These are phyloP conservation scores for Volvox carteri DNA, from an alignment of 163 green algal species.

Conservation along the genomic window DNA sequence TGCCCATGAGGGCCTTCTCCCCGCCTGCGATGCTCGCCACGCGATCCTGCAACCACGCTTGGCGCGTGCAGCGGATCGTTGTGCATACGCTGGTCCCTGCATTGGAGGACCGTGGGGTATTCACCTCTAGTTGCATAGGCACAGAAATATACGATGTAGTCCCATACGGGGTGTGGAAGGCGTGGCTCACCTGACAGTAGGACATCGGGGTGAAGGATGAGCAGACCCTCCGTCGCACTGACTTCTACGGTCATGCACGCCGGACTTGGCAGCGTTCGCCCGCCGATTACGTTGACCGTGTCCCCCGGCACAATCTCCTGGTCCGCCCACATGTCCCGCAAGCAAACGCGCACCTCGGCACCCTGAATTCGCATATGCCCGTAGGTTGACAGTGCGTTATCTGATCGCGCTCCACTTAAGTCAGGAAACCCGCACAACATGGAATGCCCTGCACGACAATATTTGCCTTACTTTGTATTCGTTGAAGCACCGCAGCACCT, in stretches of 20 bases:
- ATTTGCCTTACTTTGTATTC: slow-evolving; percentile 66
- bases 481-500: slow-evolving; percentile 69
- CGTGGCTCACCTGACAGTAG: slow-evolving; percentile 77
- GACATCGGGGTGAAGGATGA: slow-evolving; percentile 87
- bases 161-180: background rate
- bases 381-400: too few species aligned
- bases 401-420: too few species aligned
- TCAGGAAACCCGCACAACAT: too few species aligned
- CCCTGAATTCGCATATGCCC: slow-evolving; percentile 51
- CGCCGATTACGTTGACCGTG: slow-evolving; percentile 74
- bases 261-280: background rate
- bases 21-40: slow-evolving; percentile 68
- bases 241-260: slow-evolving; percentile 29
- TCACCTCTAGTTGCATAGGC: too few species aligned
- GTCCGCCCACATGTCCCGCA: slow-evolving; percentile 73
- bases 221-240: slow-evolving; percentile 65
- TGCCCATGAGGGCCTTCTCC: slow-evolving; percentile 77
- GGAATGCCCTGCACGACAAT: too few species aligned
- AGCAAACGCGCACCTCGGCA: slow-evolving; percentile 61
- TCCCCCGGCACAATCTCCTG: slow-evolving; percentile 68
- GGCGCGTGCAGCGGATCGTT: slow-evolving; percentile 78
- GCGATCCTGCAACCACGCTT: slow-evolving; percentile 82
- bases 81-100: slow-evolving; percentile 80
- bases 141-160: too few species aligned
- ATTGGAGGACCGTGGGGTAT: background rate